Evolutionary conservation across 257 asterid genomes (phyloP), one percentile per base, ranked within the genome.

Genomic region (Eustoma russellianum): DNA sequence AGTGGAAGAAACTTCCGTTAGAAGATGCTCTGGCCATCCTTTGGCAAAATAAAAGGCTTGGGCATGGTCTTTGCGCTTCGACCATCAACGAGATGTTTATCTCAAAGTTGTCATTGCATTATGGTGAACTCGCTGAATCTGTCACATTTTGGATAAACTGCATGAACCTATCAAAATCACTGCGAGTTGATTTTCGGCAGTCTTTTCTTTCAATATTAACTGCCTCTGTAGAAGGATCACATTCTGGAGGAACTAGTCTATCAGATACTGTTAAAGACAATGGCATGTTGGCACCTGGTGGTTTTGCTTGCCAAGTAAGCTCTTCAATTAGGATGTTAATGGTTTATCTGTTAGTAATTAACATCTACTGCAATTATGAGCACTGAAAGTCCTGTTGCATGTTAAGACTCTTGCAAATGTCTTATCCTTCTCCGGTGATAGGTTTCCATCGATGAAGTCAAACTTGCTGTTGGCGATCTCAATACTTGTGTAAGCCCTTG

Each of bases 51-150:
- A 77, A 74, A 79, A 88, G 94, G 81, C 83, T 88, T 64, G 75
- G 83, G 63, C 98, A 92, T 74, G 79, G 80, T 40, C 88, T 84
- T 30, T 92, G 98, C 75, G 78, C 78, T 71, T 87, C 89, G 52
- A 93, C 95, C 52, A 66, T 92, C 63, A 82, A 72, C 49, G 78
- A 76, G 45, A 55, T 69, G 51, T 74, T 87, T 56, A 59, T 79
- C 30, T 62, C 67, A 60, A 70, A 72, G 40, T 71, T 84, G 59
- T 80, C 77, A n/a, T 74, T 78, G 75, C 75, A 83, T 63, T 80
- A 71, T 71, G 75, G 69, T 56, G 80, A 83, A 56, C 52, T 54
- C 63, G 66, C 74, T 33, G 62, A 62, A 51, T 81, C 80, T 59
- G 52, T 72, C 59, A 70, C 64, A 41, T 81, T 77, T 66, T 92